Base-by-base conservation (phyloP, 1,284 basidiomycete genomes). In the Boletellus deceptivus region DNA sequence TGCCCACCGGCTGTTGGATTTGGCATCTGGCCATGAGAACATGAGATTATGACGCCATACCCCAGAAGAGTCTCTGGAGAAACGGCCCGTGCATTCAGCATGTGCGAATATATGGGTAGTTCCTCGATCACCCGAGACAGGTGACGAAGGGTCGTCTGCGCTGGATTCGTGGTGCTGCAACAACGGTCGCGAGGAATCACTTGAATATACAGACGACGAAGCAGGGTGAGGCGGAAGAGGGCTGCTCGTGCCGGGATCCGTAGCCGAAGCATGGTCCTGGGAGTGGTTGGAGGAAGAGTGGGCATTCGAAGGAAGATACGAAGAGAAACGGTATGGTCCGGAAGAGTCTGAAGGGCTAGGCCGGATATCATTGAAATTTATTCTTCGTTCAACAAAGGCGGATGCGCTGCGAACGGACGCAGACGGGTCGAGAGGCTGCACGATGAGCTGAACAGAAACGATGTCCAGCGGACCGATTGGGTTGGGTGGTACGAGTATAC, bases 1-100 rank as follows among this genome's bases (percentile, higher is more conserved):
- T 9, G 86, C 79, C 88, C 88, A 91, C 24, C 84, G 79, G 58
- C 77, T 80, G 50, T 76, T 76, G 8, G 84, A 81, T 60, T 84
- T 86, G 46, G 76, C 68, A 38, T 80, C 76, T 7, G 88, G 88
- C 83, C 88, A 88, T 57, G 84, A 83, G 35, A 89, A 67, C 8
- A 83, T 81, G 39, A 89, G 67, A 3, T 78, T 84, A 64, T 84
- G 82, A 43, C 69, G 75, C 78, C 79, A 87, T 9, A 80, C 66
- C 38, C 84, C 84, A 44, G 74, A 67, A 3, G 70, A 63, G 58
- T 85, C 80, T 46, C 71, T 75, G 39, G 73, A 60, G 61, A 87
- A 85, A 33, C 72, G 70, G 24, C 78, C 80, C 1, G 76, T 74
- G 13, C 78, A 78, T 61, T 89, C 83, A 16, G 77, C 73, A 52